Evolutionary conservation across 495 filamentous ascomycete species (phyloP), one percentile per base, ranked within the genome.

Genomic region (Friedmanniomyces simplex): DNA sequence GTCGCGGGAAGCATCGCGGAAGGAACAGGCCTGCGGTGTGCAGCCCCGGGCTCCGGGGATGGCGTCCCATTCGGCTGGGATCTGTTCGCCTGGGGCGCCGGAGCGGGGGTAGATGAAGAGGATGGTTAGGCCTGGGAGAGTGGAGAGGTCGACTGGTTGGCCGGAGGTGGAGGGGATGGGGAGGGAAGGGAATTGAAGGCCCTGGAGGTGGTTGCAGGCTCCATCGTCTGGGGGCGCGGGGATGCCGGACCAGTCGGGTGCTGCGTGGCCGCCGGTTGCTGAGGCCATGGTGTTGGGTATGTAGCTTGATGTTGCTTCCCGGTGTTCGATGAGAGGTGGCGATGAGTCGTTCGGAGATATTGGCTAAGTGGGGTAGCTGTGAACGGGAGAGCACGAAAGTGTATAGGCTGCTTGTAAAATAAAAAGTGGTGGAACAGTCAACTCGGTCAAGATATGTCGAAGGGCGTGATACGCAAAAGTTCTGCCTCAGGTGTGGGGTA

Each of bases 21-120:
- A 69, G 0, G 54, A 61, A 45, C 67, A 69, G 18, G 67, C 67
- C 55, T 69, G 67, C 7, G 67, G 67, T 20, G 67, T 68, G 55
- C 66, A 69, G 37, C 67, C 67, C 26, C 67, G 53, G 14, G 66
- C 65, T 2, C 67, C 63, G n/a, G 67, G 63, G 34, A 66, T 66
- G 4, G 58, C 52, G 52, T 68, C 64, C 67, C 63, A 66, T 18
- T 50, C 47, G 3, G 53, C 56, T 14, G 63, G 63, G 34, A 59
- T 56, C 7, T 25, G 57, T 50, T 69, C 63, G 34, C 50, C 48
- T 8, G 61, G 66, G 3, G 55, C 61, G 28, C 50, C 64, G 32
- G 63, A 58, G 24, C 61, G 63, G 18, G 63, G 63, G 58, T 66
- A 64, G 61, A 25, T 63, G 58, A 69, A 67, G 41, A 69, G 39